These are phyloP conservation scores for Dacryopinax spathularia DNA, from an alignment of 768 basidiomycete species.

Conservation along the genomic window DNA sequence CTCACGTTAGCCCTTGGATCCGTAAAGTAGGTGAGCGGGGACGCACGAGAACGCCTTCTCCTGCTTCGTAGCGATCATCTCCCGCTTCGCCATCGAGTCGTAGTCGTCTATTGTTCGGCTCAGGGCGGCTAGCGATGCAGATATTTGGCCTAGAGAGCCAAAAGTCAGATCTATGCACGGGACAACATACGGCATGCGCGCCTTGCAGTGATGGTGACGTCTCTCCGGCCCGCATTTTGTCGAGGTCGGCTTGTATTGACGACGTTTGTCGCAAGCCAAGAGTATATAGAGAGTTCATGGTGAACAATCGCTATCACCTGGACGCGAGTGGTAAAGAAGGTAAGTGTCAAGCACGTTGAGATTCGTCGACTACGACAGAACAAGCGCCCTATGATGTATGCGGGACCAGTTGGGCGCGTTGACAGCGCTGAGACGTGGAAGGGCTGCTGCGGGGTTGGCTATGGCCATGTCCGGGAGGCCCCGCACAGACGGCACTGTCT, in stretches of 20 bases:
- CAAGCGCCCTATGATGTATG: too few species aligned
- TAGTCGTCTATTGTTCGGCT: slow-evolving; percentile 92
- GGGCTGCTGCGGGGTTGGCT: too few species aligned
- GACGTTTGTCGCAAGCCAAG: slow-evolving; percentile 84
- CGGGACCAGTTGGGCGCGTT: too few species aligned
- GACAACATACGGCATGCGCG: slow-evolving; percentile 28
- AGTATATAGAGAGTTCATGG: slow-evolving; percentile 91
- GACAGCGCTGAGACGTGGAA: too few species aligned
- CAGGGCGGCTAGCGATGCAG: slow-evolving; percentile 90
- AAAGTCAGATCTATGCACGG: slow-evolving; percentile 17
- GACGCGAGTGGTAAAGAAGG: too few species aligned
- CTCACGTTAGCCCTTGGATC: background rate
- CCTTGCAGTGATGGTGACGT: slow-evolving; percentile 69
- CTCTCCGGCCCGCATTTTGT: slow-evolving; percentile 68
- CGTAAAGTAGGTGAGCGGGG: background rate
- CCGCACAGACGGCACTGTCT: too few species aligned
- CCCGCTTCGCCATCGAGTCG: slow-evolving; percentile 88
- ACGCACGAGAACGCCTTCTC: slow-evolving; percentile 86
- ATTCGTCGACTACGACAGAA: too few species aligned
- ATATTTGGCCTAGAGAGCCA: slow-evolving; percentile 71
- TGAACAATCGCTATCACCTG: too few species aligned
- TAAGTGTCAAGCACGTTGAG: too few species aligned
- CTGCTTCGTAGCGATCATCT: slow-evolving; percentile 90
- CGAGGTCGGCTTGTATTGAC: slow-evolving; percentile 75
- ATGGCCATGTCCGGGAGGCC: too few species aligned